Conservation (phyloP, 2,329 filamentous ascomycete genomes). For the Teratosphaeria viscida region DNA sequence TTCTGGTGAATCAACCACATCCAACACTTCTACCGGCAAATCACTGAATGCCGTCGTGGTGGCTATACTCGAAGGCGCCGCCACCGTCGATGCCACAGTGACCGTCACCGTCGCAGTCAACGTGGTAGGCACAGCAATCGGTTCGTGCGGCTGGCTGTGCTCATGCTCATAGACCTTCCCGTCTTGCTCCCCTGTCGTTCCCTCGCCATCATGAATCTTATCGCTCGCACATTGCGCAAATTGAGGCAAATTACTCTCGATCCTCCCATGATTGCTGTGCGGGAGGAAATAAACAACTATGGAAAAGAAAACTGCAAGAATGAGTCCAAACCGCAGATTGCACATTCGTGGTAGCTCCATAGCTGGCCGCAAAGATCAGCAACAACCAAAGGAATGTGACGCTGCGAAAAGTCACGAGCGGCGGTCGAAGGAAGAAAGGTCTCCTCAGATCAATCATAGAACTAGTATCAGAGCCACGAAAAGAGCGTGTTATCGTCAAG, state of each 20-base stretch:
- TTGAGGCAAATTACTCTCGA: not conserved
- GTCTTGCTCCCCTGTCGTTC: not conserved
- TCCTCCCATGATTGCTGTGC: not conserved
- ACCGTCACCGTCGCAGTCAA: not conserved
- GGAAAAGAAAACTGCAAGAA: not conserved
- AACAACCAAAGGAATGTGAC: not conserved
- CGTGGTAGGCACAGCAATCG: not conserved
- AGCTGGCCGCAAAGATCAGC: not conserved
- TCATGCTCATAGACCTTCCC: not conserved
- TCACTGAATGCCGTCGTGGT: not conserved
- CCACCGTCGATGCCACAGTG: not conserved
- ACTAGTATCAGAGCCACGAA: too few species aligned
- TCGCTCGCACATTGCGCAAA: not conserved
- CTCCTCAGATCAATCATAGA: too few species aligned
- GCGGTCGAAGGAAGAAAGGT: too few species aligned
- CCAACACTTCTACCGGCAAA: not conserved
- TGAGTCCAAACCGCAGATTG: not conserved
- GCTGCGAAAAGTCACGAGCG: not conserved
- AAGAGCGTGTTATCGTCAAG: too few species aligned
- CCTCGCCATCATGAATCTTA: not conserved
- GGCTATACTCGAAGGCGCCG: not conserved
- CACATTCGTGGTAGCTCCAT: not conserved
- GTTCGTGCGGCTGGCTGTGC: not conserved
- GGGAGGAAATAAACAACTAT: not conserved
- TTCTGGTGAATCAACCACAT: not conserved